Evolutionary conservation across 257 asterid genomes (phyloP).

Genomic region (Galeopsis tetrahit): DNA sequence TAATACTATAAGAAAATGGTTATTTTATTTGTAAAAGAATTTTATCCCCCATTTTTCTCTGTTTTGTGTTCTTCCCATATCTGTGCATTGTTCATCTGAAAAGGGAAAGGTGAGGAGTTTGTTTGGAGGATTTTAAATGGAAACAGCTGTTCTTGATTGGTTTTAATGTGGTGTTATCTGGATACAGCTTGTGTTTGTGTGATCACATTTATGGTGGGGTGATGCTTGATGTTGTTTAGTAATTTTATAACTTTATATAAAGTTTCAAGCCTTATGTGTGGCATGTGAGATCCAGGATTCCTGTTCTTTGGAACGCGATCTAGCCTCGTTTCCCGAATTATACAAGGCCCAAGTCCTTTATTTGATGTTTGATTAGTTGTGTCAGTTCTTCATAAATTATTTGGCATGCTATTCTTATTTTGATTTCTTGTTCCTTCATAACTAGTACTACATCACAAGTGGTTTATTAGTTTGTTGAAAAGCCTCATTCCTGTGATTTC

Average conservation of each 20-base stretch:
- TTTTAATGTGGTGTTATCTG: constrained; percentile 10
- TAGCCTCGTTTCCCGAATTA: neutral
- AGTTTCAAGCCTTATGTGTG: constrained; percentile 4
- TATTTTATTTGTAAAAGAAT: constrained; percentile 19
- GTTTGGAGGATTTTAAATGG: constrained; percentile 16
- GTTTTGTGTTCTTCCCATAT: constrained; percentile 12
- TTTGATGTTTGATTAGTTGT: constrained; percentile 12
- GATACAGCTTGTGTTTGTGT: constrained; percentile 8
- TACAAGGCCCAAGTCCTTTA: constrained; percentile 18
- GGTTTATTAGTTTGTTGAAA: constrained; percentile 11
- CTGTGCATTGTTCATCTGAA: constrained; percentile 18
- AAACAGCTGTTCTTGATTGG: constrained; percentile 27
- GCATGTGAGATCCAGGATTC: constrained; percentile 19
- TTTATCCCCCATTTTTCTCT: constrained; percentile 2
- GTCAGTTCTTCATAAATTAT: neutral
- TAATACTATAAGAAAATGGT: neutral
- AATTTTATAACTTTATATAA: neutral
- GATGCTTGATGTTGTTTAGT: constrained; percentile 17
- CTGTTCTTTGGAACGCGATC: constrained; percentile 12
- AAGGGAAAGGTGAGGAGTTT: constrained; percentile 26
- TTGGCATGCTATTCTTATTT: neutral
- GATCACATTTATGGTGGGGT: neutral
- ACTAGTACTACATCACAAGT: neutral
- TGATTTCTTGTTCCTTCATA: neutral
- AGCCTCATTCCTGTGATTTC: neutral